A percentile compares a stretch with the other conserved stretches of the same genome.
These are phyloP conservation scores for Microbotryum scabiosae DNA, from an alignment of 1,284 basidiomycete species.

Conservation along the genomic window DNA sequence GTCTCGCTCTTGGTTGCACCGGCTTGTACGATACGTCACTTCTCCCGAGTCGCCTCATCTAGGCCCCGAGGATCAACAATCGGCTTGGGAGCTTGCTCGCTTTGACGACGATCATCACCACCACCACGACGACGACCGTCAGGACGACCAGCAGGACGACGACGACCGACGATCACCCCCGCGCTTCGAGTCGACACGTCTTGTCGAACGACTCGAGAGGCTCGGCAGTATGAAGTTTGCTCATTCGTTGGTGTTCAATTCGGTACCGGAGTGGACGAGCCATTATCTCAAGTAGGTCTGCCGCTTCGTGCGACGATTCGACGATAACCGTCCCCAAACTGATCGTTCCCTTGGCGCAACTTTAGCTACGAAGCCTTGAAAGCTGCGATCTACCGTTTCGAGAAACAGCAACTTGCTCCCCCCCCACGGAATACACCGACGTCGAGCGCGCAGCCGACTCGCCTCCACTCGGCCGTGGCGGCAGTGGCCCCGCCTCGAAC, in stretches of 20 bases:
- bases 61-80: no score
- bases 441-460: conserved; percentile 44
- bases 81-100: no score
- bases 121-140: no score
- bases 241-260: conserved; percentile 80
- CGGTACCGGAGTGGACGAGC: conserved; percentile 89
- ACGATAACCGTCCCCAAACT: not conserved
- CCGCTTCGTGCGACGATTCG: no score
- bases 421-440: conserved; percentile 49
- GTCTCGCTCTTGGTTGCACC: no score
- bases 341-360: not conserved
- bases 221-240: conserved; percentile 40
- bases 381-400: conserved; percentile 70
- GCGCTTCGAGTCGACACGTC: no score
- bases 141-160: no score
- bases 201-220: no score
- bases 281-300: conserved; percentile 71
- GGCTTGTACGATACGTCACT: no score
- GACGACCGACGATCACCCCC: no score
- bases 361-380: conserved; percentile 74
- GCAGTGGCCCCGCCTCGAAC: conserved; percentile 45
- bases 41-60: no score
- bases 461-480: conserved; percentile 48
- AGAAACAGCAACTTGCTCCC: conserved; percentile 47
- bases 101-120: no score